Conservation (phyloP, 1,284 basidiomycete species). For the Phellinidium pouzarii region DNA sequence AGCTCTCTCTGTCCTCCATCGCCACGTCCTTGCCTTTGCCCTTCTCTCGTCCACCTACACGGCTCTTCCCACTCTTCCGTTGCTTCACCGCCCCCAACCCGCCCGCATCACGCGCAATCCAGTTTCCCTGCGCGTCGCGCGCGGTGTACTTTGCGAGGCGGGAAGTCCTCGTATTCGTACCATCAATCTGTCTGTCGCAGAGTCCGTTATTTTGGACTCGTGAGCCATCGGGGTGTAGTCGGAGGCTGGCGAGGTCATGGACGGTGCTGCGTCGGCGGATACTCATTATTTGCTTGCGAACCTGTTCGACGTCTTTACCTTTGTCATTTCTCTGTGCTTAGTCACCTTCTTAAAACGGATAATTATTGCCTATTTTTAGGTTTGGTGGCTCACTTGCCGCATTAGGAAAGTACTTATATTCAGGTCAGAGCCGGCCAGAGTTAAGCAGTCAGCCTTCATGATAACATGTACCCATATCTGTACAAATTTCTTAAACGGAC, state of each 20-base stretch:
- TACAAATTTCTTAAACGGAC: too few species aligned
- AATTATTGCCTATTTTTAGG: too few species aligned
- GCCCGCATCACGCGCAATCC: conserved; percentile 40
- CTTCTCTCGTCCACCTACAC: conserved; percentile 24
- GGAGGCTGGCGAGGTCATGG: conserved; percentile 52
- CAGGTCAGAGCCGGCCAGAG: too few species aligned
- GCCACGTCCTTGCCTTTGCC: conserved; percentile 20
- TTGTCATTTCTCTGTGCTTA: too few species aligned
- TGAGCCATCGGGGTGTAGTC: conserved; percentile 52
- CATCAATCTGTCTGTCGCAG: conserved; percentile 8
- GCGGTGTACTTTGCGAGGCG: conserved; percentile 28
- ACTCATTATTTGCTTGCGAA: conserved; percentile 29
- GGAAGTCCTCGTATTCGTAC: not conserved
- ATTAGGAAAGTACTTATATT: too few species aligned
- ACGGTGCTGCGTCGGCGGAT: conserved; percentile 45
- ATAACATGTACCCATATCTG: too few species aligned
- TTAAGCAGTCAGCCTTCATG: too few species aligned
- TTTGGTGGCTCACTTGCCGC: too few species aligned
- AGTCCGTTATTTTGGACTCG: conserved; percentile 37
- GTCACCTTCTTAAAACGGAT: too few species aligned
- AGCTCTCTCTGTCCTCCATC: conserved; percentile 22
- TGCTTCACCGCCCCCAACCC: conserved; percentile 27
- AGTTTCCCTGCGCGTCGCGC: conserved; percentile 37
- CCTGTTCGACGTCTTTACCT: too few species aligned
- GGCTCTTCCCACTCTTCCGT: conserved; percentile 21